phyloP scores from a whole-genome alignment of 2,329 filamentous ascomycete genomes.

The Ploettnerulaceae sp. region DNA sequence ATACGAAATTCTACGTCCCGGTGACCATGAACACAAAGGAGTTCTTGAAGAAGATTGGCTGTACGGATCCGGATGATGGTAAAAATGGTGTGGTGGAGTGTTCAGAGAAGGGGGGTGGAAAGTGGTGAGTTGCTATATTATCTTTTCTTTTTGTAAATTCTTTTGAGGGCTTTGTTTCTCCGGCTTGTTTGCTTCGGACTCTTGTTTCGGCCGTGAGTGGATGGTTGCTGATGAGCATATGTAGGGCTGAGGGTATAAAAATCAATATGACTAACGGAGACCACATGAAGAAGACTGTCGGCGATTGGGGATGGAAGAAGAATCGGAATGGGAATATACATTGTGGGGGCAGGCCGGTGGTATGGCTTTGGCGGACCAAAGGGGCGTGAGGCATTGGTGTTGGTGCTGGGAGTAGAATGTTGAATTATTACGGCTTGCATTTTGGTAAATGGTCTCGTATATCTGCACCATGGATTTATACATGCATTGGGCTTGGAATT shows the following conservation, averaged over 20 bases:
- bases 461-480: too few relatives aligned
- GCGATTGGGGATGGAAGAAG: slow-evolving; percentile 55
- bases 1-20: slow-evolving; percentile 46
- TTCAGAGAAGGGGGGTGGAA: slow-evolving; percentile 48
- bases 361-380: slow-evolving; percentile 56
- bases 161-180: too few relatives aligned
- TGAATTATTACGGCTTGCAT: neutral
- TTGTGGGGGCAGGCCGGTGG: slow-evolving; percentile 46
- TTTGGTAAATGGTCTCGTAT: too few relatives aligned
- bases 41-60: slow-evolving; percentile 55
- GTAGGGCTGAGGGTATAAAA: slow-evolving; percentile 51
- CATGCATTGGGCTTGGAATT: too few relatives aligned
- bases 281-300: slow-evolving; percentile 45
- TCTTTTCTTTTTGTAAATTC: too few relatives aligned
- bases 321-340: slow-evolving; percentile 41
- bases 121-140: too few relatives aligned
- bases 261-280: slow-evolving; percentile 47
- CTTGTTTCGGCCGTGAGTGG: too few relatives aligned
- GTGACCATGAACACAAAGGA: slow-evolving; percentile 49
- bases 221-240: too few relatives aligned
- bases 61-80: slow-evolving; percentile 43
- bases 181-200: too few relatives aligned
- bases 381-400: too few relatives aligned
- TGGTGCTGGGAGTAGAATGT: neutral
- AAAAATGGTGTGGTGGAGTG: slow-evolving; percentile 57